Evolutionary conservation across 805 yeast species (phyloP), one percentile per base, ranked within the genome.

Genomic region (Sugiyamaella lignohabitans): DNA sequence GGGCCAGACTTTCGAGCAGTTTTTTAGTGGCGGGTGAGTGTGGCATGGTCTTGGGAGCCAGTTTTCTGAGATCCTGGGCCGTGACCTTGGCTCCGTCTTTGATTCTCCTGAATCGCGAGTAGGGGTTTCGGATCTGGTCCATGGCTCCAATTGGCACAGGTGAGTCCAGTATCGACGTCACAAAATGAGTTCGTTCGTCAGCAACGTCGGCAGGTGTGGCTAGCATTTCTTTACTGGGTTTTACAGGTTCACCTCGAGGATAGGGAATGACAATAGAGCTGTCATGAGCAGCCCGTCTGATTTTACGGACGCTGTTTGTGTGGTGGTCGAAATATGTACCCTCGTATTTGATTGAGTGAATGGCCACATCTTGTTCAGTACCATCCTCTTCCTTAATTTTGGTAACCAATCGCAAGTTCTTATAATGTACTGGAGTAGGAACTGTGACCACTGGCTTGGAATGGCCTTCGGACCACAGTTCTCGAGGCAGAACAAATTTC

Each of bases 191-290:
- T 62, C 87, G 82, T 56, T 79, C 85, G 51, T 80, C 76, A 2
- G 78, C 87, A 1, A 69, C 53, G 77, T 69, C 24, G 61, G 67
- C 45, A 40, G 24, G 34, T 10, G 61, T 57, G 5, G 61, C 56
- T 18, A 51, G 40, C 19, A 32, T 46, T 6, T 49, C 36, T n/a
- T 46, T 47, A 35, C 49, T 46, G 43, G 80, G 81, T 53, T 81
- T 87, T 52, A 76, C 76, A 0, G 71, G 67, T 49, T 64, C 53
- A 5, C 61, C 79, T 1, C 93, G 89, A 34, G 96, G 96, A 95
- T 95, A 91, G 45, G 97, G 97, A 43, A 89, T 80, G 20, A 80
- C 76, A 45, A 87, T 69, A 44, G 79, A 75, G 37, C 75, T 78
- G 56, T 83, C 81, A 55, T 84, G 80, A 53, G 75, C 76, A 21